These are phyloP conservation scores for Botryosphaeria agaves DNA, from an alignment of 2,329 filamentous ascomycete genomes.

Conservation along the genomic window DNA sequence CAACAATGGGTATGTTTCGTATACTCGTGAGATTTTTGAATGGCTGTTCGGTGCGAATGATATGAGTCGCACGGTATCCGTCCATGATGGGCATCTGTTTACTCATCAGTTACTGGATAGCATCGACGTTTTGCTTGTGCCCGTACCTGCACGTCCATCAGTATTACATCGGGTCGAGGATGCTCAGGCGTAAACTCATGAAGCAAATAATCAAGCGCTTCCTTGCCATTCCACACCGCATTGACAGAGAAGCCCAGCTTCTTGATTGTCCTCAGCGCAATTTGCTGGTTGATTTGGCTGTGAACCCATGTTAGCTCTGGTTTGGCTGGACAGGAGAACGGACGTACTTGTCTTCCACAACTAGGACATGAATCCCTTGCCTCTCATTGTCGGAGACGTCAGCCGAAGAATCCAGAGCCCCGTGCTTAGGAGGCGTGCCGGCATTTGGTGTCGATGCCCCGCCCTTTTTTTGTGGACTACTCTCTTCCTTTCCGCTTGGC, in stretches of 20 bases:
- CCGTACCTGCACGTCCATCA: too few relatives aligned
- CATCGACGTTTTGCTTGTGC: constrained; percentile 71
- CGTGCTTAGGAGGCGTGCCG: too few relatives aligned
- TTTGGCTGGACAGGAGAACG: too few relatives aligned
- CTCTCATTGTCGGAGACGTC: constrained; percentile 40
- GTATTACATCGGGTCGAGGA: constrained; percentile 51
- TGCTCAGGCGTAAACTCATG: constrained; percentile 32
- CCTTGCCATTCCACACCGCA: constrained; percentile 62
- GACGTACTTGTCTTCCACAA: constrained; percentile 66
- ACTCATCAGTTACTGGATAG: too few relatives aligned
- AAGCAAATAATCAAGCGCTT: constrained; percentile 55
- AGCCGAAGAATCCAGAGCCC: too few relatives aligned
- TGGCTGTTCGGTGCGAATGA: constrained; percentile 49
- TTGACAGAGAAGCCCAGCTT: constrained; percentile 56
- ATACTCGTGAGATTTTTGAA: constrained; percentile 40
- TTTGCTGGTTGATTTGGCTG: constrained; percentile 52
- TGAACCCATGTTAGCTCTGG: constrained; percentile 3
- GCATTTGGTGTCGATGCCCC: too few relatives aligned
- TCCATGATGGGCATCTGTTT: constrained; percentile 44
- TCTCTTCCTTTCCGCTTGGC: too few relatives aligned
- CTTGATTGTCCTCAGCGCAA: constrained; percentile 56
- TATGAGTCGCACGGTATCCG: constrained; percentile 60
- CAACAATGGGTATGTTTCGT: constrained; percentile 52
- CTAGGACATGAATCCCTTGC: constrained; percentile 47
- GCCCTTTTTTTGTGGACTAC: too few relatives aligned